Conservation (phyloP, 768 basidiomycete species). For the Agaricus sinodeliciosus region DNA sequence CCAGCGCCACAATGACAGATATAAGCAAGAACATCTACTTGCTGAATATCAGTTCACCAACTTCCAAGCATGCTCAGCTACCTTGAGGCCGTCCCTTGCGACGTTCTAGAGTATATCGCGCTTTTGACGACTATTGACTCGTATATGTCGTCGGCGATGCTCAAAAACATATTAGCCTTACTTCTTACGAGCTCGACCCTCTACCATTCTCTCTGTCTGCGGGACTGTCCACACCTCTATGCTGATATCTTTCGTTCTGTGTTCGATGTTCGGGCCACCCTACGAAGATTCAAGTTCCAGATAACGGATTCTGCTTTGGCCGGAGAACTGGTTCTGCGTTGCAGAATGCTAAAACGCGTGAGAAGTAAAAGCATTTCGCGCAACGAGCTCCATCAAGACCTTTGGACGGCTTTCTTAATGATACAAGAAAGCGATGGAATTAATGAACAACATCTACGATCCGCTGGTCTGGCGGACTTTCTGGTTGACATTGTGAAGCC, state of each 20-base stretch:
- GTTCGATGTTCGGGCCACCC: slow-evolving; percentile 35
- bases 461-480: slow-evolving; percentile 33
- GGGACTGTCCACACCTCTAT: slow-evolving; percentile 46
- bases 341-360: slow-evolving; percentile 41
- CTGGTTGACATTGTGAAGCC: slow-evolving; percentile 23
- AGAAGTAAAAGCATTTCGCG: slow-evolving; percentile 27
- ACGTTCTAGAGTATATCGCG: slow-evolving; percentile 53
- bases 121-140: slow-evolving; percentile 35
- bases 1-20: slow-evolving; percentile 5
- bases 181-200: slow-evolving; percentile 39
- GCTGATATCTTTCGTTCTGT: slow-evolving; percentile 44
- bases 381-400: slow-evolving; percentile 30
- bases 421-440: slow-evolving; percentile 47
- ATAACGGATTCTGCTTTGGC: slow-evolving; percentile 38
- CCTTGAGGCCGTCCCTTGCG: slow-evolving; percentile 45
- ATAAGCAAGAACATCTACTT: background rate
- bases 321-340: slow-evolving; percentile 41
- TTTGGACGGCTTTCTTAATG: slow-evolving; percentile 57
- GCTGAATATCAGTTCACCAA: background rate
- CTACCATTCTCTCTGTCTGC: slow-evolving; percentile 34
- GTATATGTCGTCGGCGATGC: slow-evolving; percentile 25
- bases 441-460: slow-evolving; percentile 39
- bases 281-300: slow-evolving; percentile 16
- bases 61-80: slow-evolving; percentile 31
- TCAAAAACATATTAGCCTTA: slow-evolving; percentile 35